phyloP scores from a whole-genome alignment of 352 stramenopile genomes.

The Blastocystis sp. region DNA sequence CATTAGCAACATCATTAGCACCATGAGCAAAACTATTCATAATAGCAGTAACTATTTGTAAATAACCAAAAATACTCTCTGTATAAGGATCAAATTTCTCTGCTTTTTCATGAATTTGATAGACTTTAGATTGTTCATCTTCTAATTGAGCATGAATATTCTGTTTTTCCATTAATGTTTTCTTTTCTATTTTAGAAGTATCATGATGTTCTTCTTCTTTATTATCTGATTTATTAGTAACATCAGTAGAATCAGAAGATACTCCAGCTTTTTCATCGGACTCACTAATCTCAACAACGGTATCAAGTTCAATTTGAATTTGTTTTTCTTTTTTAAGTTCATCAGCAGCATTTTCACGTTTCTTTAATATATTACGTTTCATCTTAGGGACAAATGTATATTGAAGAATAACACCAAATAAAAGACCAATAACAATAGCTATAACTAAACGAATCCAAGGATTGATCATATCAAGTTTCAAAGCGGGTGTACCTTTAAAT shows the following conservation, averaged over 20 bases:
- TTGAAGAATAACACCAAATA: conserved; percentile 16
- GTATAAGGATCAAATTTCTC: conserved; percentile 46
- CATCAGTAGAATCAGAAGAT: background rate
- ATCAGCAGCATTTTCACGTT: background rate
- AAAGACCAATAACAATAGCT: conserved; percentile 1
- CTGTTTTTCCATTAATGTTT: conserved; percentile 35
- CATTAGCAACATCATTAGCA: conserved; percentile 49
- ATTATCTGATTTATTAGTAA: background rate
- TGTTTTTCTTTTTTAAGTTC: conserved; percentile 17
- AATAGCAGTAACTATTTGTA: conserved; percentile 48
- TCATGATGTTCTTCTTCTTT: too few relatives aligned
- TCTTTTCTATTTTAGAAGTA: conserved; percentile 12
- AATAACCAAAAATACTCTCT: conserved; percentile 48
- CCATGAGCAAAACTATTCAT: conserved; percentile 49
- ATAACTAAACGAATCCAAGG: conserved; percentile 2
- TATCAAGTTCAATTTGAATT: conserved; percentile 16
- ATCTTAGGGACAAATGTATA: conserved; percentile 26
- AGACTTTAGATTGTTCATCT: conserved; percentile 38
- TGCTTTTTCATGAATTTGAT: conserved; percentile 42
- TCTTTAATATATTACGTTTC: conserved; percentile 12
- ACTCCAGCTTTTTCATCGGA: background rate
- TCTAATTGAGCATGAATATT: conserved; percentile 40
- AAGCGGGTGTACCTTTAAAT: conserved; percentile 42
- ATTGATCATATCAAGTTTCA: conserved; percentile 1
- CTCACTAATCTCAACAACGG: background rate